Evolutionary conservation across 2,329 filamentous ascomycete genomes (phyloP), one percentile per base, ranked within the genome.

Genomic region (Mycosphaerelloides madeirae): DNA sequence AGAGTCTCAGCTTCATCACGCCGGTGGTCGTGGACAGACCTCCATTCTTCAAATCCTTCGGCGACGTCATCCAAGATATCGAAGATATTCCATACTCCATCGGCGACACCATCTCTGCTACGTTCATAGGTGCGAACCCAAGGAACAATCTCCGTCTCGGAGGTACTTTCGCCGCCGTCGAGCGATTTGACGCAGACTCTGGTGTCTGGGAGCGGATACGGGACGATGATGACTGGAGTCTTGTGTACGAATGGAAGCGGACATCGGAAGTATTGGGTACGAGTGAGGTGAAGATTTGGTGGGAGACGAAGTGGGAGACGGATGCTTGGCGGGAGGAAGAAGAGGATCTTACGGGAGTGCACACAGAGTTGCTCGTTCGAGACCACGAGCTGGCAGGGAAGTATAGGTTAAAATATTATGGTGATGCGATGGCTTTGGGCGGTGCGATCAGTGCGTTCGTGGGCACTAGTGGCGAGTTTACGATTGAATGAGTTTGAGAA

Each of bases 51-150:
- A 81, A 81, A 47, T 68, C 66, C 0, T 96, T 88, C 58, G 91
- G 91, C 33, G 74, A 81, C 32, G 77, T 88, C 1, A 65, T 79
- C 20, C 67, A 68, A 0, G 70, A 75, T 28, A 70, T 73, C 0
- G 75, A 83, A 37, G 73, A 78, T 1, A 60, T 67, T n/a, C 31
- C 46, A 1, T 61, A 74, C 9, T 52, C 65, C 1, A 68, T 76
- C 7, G 87, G 87, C 3, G 74, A 78, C 25, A 70, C 71, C 3
- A 79, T 90, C 38, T 76, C 70, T 13, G 84, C 77, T 0, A 81
- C 75, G 0, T 96, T 96, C 64, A 79, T 91, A 2, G 91, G 84
- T 13, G 90, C 90, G 1, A 95, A 95, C 59, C 91, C 91, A 13
- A 79, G 91, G 22, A 96, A 96, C 64, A 85, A 95, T 53, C 78